Evolutionary conservation across 2,329 filamentous ascomycete genomes (phyloP).

Genomic region (Thielaviopsis ethacetica): DNA sequence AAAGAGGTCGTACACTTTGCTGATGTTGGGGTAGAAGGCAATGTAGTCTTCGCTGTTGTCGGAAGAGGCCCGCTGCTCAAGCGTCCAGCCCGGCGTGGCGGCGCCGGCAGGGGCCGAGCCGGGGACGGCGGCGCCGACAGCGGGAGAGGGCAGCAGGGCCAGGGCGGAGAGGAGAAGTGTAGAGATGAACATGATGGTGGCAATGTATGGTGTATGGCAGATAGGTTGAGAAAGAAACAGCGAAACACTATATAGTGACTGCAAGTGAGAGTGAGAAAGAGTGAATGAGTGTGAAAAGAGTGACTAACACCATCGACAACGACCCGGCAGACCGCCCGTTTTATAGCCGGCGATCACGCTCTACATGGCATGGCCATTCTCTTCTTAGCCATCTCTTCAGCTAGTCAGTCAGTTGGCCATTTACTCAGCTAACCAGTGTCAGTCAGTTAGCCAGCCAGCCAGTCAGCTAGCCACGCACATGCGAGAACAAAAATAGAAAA

Average conservation of each 20-base stretch:
- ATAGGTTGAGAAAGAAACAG: neutral
- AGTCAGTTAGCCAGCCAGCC: too few relatives aligned
- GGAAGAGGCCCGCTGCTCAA: neutral
- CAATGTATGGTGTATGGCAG: neutral
- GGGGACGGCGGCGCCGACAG: conserved; percentile 13
- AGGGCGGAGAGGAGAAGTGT: conserved; percentile 14
- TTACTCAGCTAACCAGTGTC: too few relatives aligned
- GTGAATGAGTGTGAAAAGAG: neutral
- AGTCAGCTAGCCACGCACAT: too few relatives aligned
- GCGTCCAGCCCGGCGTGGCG: neutral
- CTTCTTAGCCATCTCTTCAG: neutral
- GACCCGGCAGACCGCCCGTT: neutral
- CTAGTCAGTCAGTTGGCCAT: too few relatives aligned
- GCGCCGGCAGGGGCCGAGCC: neutral
- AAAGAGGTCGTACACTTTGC: conserved; percentile 8
- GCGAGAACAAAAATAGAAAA: neutral
- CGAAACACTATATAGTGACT: too few relatives aligned
- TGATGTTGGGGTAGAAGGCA: conserved; percentile 3
- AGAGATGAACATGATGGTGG: conserved; percentile 16
- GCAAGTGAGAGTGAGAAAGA: neutral
- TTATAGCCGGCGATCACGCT: neutral
- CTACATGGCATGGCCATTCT: neutral
- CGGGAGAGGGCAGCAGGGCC: conserved; percentile 13
- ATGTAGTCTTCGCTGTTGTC: neutral
- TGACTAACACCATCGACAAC: neutral